A percentile compares a stretch with the other conserved stretches of the same genome.
Evolutionary conservation across 2,329 filamentous ascomycete species (phyloP).

Genomic region (Cladosporium cucumerinum): DNA sequence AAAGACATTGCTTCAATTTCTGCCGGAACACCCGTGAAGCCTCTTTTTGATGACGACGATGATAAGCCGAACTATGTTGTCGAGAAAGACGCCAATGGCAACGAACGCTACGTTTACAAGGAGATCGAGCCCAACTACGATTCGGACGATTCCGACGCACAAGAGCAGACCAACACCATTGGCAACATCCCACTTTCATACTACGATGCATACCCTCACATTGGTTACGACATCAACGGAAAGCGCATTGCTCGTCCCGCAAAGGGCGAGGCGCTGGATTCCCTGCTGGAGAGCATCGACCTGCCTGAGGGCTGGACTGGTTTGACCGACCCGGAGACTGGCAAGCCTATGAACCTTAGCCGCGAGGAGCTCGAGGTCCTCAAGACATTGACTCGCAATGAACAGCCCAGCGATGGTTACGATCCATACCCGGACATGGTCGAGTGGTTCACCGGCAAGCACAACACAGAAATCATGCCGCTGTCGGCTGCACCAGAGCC

Average conservation of each 20-base stretch:
- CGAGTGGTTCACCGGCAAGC: constrained; percentile 88
- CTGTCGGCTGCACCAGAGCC: constrained; percentile 91
- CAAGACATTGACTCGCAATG: constrained; percentile 82
- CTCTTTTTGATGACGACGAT: constrained; percentile 22
- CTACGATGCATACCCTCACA: constrained; percentile 97
- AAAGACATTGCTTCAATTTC: constrained; percentile 25
- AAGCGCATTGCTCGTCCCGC: constrained; percentile 97
- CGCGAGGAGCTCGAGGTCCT: constrained; percentile 86
- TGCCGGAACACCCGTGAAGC: constrained; percentile 21
- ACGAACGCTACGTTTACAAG: constrained; percentile 83
- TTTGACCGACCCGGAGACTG: constrained; percentile 87
- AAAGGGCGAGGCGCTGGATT: constrained; percentile 88
- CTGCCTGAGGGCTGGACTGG: constrained; percentile 97
- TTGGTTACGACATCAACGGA: constrained; percentile 98
- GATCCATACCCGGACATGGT: constrained; percentile 91
- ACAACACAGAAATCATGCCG: constrained; percentile 83
- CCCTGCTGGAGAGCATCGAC: constrained; percentile 92
- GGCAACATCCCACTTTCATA: constrained; percentile 91
- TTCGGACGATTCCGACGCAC: constrained; percentile 86
- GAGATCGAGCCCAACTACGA: constrained; percentile 95
- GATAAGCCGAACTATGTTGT: constrained; percentile 55
- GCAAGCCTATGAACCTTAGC: constrained; percentile 83
- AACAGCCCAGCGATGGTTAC: constrained; percentile 81
- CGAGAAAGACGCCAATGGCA: constrained; percentile 82
- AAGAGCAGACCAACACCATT: constrained; percentile 81